phyloP scores from a whole-genome alignment of 352 stramenopile species.

The Globisporangium heterothallicum region DNA sequence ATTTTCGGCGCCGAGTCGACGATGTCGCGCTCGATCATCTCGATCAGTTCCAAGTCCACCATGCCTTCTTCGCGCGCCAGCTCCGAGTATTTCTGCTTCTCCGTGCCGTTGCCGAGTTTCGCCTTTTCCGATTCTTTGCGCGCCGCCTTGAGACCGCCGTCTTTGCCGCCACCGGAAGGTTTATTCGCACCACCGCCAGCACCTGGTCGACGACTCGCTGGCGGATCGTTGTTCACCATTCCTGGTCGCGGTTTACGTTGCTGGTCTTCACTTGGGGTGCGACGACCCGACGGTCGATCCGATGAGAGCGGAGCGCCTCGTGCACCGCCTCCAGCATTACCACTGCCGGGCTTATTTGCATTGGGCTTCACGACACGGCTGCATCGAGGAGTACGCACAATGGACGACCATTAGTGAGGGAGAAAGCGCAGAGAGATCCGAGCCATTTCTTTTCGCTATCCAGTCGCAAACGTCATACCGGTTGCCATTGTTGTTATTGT shows the following conservation, averaged over 20 bases:
- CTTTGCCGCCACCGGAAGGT: constrained; percentile 24
- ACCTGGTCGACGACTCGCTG: constrained; percentile 12
- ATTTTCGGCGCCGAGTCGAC: constrained; percentile 66
- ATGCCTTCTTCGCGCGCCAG: constrained; percentile 64
- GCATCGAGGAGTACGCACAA: too few relatives aligned
- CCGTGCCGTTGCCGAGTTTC: constrained; percentile 16
- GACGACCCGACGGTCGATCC: constrained; percentile 35
- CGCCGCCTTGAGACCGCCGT: constrained; percentile 35
- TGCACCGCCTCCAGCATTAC: constrained; percentile 5
- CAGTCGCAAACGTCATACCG: constrained; percentile 12
- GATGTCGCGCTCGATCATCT: constrained; percentile 85
- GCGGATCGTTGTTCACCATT: constrained; percentile 18
- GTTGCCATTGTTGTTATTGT: constrained; percentile 36
- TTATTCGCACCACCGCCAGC: constrained; percentile 19
- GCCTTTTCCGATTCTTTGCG: constrained; percentile 35
- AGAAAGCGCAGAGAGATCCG: too few relatives aligned
- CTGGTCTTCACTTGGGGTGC: constrained; percentile 57
- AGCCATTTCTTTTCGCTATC: too few relatives aligned
- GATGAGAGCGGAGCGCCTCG: constrained; percentile 15
- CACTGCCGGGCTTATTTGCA: constrained; percentile 11
- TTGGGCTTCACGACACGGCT: constrained; percentile 33
- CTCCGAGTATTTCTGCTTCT: constrained; percentile 75
- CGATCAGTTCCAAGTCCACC: constrained; percentile 78
- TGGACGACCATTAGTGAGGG: too few relatives aligned
- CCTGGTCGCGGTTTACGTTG: constrained; percentile 28